Percentiles rank a stretch among this genome's conserved stretches.
phyloP scores from a whole-genome alignment of 768 basidiomycete genomes.

The Phlebiopsis gigantea region DNA sequence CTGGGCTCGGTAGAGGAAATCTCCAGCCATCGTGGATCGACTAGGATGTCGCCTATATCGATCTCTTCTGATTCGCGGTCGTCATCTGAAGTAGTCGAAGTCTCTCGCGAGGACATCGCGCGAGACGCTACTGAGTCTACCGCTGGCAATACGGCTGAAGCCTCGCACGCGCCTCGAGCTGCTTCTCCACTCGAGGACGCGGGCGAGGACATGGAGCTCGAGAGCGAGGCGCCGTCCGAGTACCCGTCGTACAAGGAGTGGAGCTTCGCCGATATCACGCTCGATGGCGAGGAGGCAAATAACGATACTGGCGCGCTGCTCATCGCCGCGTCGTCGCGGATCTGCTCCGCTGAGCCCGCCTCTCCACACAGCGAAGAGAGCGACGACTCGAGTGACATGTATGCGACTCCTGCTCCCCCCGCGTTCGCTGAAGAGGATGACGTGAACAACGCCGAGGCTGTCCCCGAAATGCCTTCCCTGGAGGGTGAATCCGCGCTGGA shows the following conservation, averaged over 20 bases:
- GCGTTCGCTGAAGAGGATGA: too few species aligned
- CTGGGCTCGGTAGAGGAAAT: constrained; percentile 12
- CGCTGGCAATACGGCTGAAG: background rate
- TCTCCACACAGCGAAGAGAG: background rate
- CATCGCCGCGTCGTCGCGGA: background rate
- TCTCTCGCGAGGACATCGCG: background rate
- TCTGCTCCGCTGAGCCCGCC: background rate
- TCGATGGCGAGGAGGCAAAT: background rate
- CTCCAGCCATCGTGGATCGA: background rate
- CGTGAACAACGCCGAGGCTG: too few species aligned
- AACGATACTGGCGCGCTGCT: background rate
- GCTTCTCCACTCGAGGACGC: background rate
- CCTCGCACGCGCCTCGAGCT: background rate
- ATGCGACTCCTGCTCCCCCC: background rate
- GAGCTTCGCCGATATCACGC: background rate
- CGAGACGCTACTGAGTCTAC: background rate
- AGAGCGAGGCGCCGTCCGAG: background rate
- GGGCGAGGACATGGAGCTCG: constrained; percentile 1
- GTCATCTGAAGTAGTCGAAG: constrained; percentile 5
- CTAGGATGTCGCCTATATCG: constrained; percentile 5
- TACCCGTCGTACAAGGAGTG: background rate
- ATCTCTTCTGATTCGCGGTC: constrained; percentile 9
- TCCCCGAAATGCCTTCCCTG: background rate
- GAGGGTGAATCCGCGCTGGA: too few species aligned
- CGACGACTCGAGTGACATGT: background rate